Base-by-base conservation (phyloP, 75 land plant species). In the Selaginella tamariscina region DNA sequence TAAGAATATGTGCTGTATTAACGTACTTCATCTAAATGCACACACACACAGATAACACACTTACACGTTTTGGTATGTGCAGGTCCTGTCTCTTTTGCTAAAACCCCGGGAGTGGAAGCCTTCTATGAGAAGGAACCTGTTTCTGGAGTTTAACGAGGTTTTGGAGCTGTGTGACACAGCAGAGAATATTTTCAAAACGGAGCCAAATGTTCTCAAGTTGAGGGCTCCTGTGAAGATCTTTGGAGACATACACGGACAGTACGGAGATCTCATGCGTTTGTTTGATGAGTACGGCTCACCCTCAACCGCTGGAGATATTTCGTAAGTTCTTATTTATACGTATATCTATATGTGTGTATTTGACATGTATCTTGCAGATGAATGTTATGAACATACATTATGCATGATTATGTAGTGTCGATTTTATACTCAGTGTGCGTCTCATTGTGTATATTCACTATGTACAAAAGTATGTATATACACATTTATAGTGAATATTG, bases 131-230 rank as follows among this genome's bases (percentile, higher is more conserved):
- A 73, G 90, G 49, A 74, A 60, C 32, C 86, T 89, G 62, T 89
- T 89, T 70, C 75, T 89, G 71, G 90, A 89, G 63, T 83, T 86
- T n/a, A 84, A 82, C 71, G 94, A 86, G 76, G 82, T 89, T 31
- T 82, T 82, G 29, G 94, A 89, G 73, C 83, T 89, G 21, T 89
- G 94, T 70, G 74, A 86, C 74, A 84, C 94, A 56, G 94, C 83
- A 64, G 87, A 89, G 70, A 88, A 89, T 71, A 84, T 86, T 54
- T 89, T 89, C 65, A 80, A 78, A 78, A 80, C 83, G n/a, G 94
- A 89, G 69, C 85, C 82, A 5, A 84, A 86, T 27, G 89, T 89
- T 65, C 76, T 89, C 63, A 84, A 84, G 68, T 67, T 89, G 56
- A 59, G 23, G 8, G 62, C 62, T 23, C 62, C 62, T 21, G 26